Evolutionary conservation across 2,329 filamentous ascomycete species (phyloP).

Genomic region (Colletotrichum sublineola): DNA sequence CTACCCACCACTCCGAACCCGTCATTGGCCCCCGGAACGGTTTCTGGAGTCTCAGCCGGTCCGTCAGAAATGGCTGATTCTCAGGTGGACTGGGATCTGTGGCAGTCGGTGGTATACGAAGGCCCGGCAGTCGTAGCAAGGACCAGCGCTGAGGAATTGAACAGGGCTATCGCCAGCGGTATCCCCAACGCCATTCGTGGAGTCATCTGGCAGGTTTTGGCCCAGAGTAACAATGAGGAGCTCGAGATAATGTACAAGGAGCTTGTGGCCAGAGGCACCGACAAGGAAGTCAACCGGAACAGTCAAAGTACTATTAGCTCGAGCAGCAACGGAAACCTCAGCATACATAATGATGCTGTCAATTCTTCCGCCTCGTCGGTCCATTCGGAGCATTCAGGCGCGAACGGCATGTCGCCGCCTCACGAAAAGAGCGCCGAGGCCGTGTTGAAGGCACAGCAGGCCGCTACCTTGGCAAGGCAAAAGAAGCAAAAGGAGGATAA

Average conservation of each 20-base stretch:
- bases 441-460: slow-evolving; percentile 74
- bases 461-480: slow-evolving; percentile 75
- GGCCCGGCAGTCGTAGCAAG: slow-evolving; percentile 89
- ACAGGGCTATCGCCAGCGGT: slow-evolving; percentile 89
- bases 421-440: slow-evolving; percentile 74
- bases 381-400: slow-evolving; percentile 80
- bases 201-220: slow-evolving; percentile 98
- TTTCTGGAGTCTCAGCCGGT: slow-evolving; percentile 82
- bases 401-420: slow-evolving; percentile 67
- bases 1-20: slow-evolving; percentile 76
- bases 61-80: slow-evolving; percentile 77
- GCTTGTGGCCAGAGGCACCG: slow-evolving; percentile 82
- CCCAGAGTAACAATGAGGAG: slow-evolving; percentile 94
- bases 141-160: slow-evolving; percentile 90
- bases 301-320: slow-evolving; percentile 67
- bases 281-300: slow-evolving; percentile 78
- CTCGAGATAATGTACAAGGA: slow-evolving; percentile 90
- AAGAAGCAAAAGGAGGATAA: slow-evolving; percentile 85
- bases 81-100: slow-evolving; percentile 98
- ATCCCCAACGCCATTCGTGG: slow-evolving; percentile 96
- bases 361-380: slow-evolving; percentile 87
- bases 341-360: slow-evolving; percentile 74
- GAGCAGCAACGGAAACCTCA: slow-evolving; percentile 67
- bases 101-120: slow-evolving; percentile 96
- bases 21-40: slow-evolving; percentile 85